phyloP scores from a whole-genome alignment of 257 asterid genomes.

The Solanum verrucosum region DNA sequence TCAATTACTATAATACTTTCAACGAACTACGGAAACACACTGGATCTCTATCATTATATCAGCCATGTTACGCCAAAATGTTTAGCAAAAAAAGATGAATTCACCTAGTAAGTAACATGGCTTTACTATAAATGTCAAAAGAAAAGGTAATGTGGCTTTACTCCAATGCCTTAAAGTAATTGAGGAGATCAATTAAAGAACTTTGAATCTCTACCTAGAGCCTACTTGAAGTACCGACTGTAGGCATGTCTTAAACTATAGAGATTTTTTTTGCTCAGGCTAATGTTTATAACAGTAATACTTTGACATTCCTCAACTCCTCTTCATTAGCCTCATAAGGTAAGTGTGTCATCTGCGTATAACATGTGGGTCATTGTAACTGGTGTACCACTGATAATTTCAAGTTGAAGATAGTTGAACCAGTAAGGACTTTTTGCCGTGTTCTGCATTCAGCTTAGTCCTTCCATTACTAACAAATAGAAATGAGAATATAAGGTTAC shows the following conservation, averaged over 20 bases:
- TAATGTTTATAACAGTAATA: not conserved
- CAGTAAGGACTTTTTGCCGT: not conserved
- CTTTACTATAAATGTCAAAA: not conserved
- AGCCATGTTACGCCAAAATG: not conserved
- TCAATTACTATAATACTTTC: not conserved
- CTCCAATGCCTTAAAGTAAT: not conserved
- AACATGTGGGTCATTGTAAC: not conserved
- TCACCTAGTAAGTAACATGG: not conserved
- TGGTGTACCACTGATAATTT: not conserved
- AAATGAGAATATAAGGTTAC: not conserved
- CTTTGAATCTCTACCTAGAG: not conserved
- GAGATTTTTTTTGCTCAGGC: not conserved
- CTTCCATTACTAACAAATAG: not conserved
- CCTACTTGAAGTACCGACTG: not conserved
- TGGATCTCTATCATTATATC: not conserved
- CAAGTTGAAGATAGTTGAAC: not conserved
- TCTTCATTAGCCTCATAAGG: not conserved
- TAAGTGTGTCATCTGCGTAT: not conserved
- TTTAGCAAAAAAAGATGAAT: not conserved
- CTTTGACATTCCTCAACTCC: not conserved
- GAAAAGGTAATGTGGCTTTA: not conserved
- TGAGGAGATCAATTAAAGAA: not conserved
- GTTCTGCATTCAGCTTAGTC: not conserved
- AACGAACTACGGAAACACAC: not conserved
- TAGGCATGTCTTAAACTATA: not conserved